Conservation (phyloP, 768 basidiomycete species). For the Lactarius indigo region DNA sequence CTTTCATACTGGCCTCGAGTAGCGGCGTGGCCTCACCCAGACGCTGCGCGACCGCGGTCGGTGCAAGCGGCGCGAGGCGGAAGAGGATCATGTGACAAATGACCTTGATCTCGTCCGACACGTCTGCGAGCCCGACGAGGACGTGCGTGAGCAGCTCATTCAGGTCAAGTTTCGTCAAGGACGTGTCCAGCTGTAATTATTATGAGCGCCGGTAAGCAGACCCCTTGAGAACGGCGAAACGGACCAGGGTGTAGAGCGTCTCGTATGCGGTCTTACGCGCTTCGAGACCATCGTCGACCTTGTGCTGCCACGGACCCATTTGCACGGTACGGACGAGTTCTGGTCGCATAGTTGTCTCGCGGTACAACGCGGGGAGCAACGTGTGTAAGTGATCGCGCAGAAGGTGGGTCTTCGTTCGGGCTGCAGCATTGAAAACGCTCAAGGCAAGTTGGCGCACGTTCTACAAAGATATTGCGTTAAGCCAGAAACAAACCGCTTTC, state of each 20-base stretch:
- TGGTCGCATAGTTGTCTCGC: slow-evolving; percentile 76
- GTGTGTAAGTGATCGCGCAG: slow-evolving; percentile 76
- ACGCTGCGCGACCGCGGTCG: slow-evolving; percentile 75
- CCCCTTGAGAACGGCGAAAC: slow-evolving; percentile 26
- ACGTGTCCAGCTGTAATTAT: slow-evolving; percentile 74
- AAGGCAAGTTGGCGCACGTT: slow-evolving; percentile 87
- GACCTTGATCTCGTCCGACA: slow-evolving; percentile 96
- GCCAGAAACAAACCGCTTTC: neutral
- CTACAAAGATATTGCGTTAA: slow-evolving; percentile 39
- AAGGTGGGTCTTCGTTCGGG: slow-evolving; percentile 90
- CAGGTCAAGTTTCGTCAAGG: slow-evolving; percentile 81
- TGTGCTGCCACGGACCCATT: slow-evolving; percentile 97
- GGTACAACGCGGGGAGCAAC: slow-evolving; percentile 80
- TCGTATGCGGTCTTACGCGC: slow-evolving; percentile 97
- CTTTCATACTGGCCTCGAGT: slow-evolving; percentile 87
- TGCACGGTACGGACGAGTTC: slow-evolving; percentile 85
- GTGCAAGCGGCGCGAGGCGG: slow-evolving; percentile 83
- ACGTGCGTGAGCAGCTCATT: slow-evolving; percentile 81
- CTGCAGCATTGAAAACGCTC: slow-evolving; percentile 90
- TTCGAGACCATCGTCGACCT: slow-evolving; percentile 95
- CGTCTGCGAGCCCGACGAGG: slow-evolving; percentile 78
- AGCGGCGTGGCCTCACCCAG: slow-evolving; percentile 82
- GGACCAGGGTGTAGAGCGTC: slow-evolving; percentile 90
- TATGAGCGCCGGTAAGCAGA: slow-evolving; percentile 3
- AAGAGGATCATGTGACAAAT: slow-evolving; percentile 94